Evolutionary conservation across 2,329 filamentous ascomycete species (phyloP).

Genomic region (Aspergillus aculeatinus): DNA sequence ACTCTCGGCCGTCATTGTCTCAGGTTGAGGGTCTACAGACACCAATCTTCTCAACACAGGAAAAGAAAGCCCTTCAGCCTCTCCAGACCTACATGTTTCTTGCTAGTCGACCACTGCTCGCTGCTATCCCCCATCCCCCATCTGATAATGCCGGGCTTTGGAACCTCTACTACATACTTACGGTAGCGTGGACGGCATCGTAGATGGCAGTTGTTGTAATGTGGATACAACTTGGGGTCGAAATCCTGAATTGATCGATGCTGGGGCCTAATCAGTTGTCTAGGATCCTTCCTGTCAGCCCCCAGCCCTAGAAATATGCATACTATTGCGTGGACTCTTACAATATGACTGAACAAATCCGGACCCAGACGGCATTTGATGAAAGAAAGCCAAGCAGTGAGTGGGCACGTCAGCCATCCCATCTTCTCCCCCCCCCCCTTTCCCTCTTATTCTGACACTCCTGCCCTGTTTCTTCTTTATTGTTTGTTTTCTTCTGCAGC

Average conservation of each 20-base stretch:
- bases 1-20: neutral
- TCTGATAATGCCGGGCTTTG: no score
- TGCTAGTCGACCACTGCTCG: neutral
- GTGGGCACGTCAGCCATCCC: neutral
- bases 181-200: no score
- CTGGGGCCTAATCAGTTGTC: no score
- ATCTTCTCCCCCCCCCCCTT: neutral
- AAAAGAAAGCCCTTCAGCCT: neutral
- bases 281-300: neutral
- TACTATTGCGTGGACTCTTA: neutral
- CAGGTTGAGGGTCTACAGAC: neutral
- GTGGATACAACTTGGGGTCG: no score
- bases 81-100: neutral
- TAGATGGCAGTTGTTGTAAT: no score
- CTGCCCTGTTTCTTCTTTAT: conserved; percentile 1
- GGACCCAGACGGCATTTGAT: neutral
- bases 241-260: no score
- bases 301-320: neutral
- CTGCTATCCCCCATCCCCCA: neutral
- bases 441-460: neutral
- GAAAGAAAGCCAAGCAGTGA: neutral
- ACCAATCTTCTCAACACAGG: no score
- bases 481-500: conserved; percentile 7
- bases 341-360: neutral
- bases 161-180: no score